phyloP scores from a whole-genome alignment of 176 grass and related monocot genomes.

The Ananas comosus region DNA sequence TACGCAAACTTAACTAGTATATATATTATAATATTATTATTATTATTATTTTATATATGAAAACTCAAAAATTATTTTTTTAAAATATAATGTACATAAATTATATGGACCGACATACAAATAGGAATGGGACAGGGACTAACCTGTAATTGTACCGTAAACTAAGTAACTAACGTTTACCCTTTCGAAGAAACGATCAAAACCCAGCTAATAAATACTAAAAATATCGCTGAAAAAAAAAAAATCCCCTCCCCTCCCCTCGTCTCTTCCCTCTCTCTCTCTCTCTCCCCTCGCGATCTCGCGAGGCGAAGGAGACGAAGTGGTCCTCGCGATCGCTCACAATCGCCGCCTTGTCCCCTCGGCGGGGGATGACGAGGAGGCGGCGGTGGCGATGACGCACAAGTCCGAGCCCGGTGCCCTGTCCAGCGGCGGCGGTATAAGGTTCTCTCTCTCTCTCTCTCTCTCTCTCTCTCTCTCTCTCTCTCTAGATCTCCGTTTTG shows the following conservation, averaged over 20 bases:
- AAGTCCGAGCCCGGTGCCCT: conserved; percentile 21
- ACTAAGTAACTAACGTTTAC: background rate
- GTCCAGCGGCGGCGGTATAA: conserved; percentile 37
- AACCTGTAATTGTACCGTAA: background rate
- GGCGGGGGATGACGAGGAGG: background rate
- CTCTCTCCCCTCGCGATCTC: background rate
- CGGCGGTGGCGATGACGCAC: conserved; percentile 15
- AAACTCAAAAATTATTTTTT: background rate
- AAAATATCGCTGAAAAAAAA: no score
- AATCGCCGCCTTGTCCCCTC: background rate
- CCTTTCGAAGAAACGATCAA: no score
- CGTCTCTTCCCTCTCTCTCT: background rate
- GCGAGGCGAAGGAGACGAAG: no score
- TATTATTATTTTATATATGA: no score
- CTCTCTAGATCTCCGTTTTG: background rate
- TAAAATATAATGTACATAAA: background rate
- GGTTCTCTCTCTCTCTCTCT: background rate
- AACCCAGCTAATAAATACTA: no score
- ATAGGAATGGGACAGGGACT: background rate
- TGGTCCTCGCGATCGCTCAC: background rate
- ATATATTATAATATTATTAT: no score
- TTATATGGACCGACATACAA: background rate
- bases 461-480: background rate
- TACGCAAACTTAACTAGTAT: no score
- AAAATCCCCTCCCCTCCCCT: no score